Evolutionary conservation across 352 stramenopile species (phyloP), one percentile per base, ranked within the genome.

Genomic region (Phytophthora sansomeana): DNA sequence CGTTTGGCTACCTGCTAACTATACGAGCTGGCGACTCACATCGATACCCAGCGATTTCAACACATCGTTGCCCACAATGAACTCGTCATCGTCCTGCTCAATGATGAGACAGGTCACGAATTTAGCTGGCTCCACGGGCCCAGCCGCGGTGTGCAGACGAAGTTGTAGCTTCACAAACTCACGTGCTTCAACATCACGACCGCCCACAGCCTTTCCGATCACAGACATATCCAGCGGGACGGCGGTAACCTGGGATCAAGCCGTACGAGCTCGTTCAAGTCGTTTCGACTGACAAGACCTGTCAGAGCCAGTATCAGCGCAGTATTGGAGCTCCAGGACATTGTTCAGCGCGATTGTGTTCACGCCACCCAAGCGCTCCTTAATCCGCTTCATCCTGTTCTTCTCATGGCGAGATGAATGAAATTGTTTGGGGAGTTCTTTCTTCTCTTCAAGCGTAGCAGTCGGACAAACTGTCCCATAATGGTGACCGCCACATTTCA

Each of bases 51-150:
- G 29, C 5, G 38, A 44, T 1, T 30, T 11, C 7, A 65, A 7
- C 1, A 65, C 57, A 44, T 58, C 36, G 9, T 52, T 65, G 13
- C 28, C 57, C 1, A 58, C 4, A 46, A 65, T 65, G 9, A 65
- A 58, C 30, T 51, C 57, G 32, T 53, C 47, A 13, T 65, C 57
- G 7, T 58, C 19, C 1, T 65, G 16, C 28, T 66, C 38, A 13
- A 58, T 59, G 4, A 66, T 58, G 1, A 66, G 30, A 29, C 38
- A 54, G 6, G 24, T 39, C 13, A 66, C 58, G 1, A 48, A 38
- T n/a, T 51, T 19, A 17, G 28, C 47, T 4, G 28, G 58, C 6
- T 53, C 29, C 58, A 53, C 58, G 7, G 47, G 47, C 9, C 47
- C 58, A 0, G 58, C 47, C 17, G 48, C 48, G 30, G 44, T 63